Percentiles rank a stretch among this genome's conserved stretches.
phyloP scores from a whole-genome alignment of 345 rosid species.

The Murraya koenigii region DNA sequence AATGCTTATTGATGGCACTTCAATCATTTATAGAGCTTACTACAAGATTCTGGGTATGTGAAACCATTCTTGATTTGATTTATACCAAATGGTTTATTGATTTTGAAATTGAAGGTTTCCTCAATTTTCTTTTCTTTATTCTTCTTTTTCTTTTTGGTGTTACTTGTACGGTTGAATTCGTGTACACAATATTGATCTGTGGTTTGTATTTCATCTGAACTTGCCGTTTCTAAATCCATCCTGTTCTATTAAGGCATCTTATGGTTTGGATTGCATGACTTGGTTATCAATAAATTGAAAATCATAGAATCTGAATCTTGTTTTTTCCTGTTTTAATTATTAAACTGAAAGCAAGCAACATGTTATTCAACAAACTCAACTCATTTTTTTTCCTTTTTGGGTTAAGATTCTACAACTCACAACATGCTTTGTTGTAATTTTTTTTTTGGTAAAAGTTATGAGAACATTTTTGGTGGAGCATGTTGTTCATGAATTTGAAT shows the following conservation, averaged over 20 bases:
- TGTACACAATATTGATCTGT: not conserved
- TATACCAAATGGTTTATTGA: not conserved
- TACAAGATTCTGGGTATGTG: conserved; percentile 85
- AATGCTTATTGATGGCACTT: conserved; percentile 96
- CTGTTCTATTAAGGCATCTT: not conserved
- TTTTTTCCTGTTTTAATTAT: not conserved
- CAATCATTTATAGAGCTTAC: conserved; percentile 90
- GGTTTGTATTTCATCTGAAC: not conserved
- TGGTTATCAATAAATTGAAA: not conserved
- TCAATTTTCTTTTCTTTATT: too few species aligned
- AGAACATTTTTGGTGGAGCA: not conserved
- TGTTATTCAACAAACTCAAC: not conserved
- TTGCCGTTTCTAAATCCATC: not conserved
- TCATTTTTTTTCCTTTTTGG: too few species aligned
- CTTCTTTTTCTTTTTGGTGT: not conserved
- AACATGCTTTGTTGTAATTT: not conserved
- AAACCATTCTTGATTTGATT: not conserved
- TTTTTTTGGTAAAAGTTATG: not conserved
- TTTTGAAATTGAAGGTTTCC: not conserved
- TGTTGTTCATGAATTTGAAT: not conserved
- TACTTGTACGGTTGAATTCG: not conserved
- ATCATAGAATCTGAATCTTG: not conserved
- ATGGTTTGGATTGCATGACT: not conserved
- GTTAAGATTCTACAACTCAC: not conserved
- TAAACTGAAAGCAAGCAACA: not conserved